Percentiles rank a stretch among this genome's conserved stretches.
Evolutionary conservation across 2,329 filamentous ascomycete genomes (phyloP).

Genomic region (Didymella arachidicola): DNA sequence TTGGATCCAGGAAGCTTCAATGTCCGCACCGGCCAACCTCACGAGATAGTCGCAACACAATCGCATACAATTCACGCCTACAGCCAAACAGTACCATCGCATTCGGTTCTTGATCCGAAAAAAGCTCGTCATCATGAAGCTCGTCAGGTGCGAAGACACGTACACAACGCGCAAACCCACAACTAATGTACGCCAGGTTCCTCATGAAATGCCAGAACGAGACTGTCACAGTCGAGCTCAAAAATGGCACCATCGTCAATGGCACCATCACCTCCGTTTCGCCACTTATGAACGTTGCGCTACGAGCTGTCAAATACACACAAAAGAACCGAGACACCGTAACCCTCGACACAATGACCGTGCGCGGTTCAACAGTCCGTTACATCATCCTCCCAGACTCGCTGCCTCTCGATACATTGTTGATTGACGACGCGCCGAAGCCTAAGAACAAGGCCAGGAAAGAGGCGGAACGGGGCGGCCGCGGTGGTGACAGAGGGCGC

Average conservation of each 20-base stretch:
- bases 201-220: slow-evolving; percentile 99
- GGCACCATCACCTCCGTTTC: slow-evolving; percentile 97
- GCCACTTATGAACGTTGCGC: slow-evolving; percentile 97
- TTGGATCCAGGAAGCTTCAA: slow-evolving; percentile 27
- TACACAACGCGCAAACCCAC: slow-evolving; percentile 2
- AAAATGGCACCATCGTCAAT: slow-evolving; percentile 97
- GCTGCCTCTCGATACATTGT: slow-evolving; percentile 89
- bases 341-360: slow-evolving; percentile 92
- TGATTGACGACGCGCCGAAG: slow-evolving; percentile 96
- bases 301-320: slow-evolving; percentile 97
- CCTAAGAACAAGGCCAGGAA: slow-evolving; percentile 99
- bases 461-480: slow-evolving; percentile 69
- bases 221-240: slow-evolving; percentile 97
- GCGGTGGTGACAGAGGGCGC: slow-evolving; percentile 58
- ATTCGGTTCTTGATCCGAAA: background rate
- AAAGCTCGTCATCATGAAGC: slow-evolving; percentile 43
- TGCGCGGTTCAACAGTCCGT: slow-evolving; percentile 93
- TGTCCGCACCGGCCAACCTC: slow-evolving; percentile 32
- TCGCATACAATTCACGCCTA: slow-evolving; percentile 8
- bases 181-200: slow-evolving; percentile 68
- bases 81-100: background rate
- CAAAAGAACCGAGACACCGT: slow-evolving; percentile 85
- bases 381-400: slow-evolving; percentile 97
- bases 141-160: slow-evolving; percentile 41
- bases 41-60: slow-evolving; percentile 24